phyloP scores from a whole-genome alignment of 129 eudicot species.

The Rutidosis leptorrhynchoides region DNA sequence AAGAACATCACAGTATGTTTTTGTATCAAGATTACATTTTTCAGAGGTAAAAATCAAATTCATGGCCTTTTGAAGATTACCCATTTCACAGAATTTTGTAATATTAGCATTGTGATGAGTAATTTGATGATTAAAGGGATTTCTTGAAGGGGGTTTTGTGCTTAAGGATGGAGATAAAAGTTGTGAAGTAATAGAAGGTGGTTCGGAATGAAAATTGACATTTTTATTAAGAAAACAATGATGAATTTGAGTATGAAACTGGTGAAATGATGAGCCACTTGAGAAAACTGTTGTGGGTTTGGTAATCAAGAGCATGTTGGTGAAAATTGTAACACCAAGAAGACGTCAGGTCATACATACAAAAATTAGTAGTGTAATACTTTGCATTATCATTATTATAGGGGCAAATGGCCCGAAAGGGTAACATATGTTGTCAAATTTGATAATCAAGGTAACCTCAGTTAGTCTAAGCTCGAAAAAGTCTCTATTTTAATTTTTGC shows the following conservation, averaged over 20 bases:
- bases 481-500: too few relatives aligned
- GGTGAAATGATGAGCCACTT: constrained; percentile 3
- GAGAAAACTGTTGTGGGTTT: constrained; percentile 23
- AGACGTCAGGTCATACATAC: not conserved
- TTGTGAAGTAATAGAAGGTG: constrained; percentile 28
- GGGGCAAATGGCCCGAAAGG: too few relatives aligned
- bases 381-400: too few relatives aligned
- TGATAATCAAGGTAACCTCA: too few relatives aligned
- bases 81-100: constrained; percentile 41
- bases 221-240: constrained; percentile 11
- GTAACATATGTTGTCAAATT: too few relatives aligned
- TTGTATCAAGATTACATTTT: constrained; percentile 37
- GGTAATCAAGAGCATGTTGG: constrained; percentile 19
- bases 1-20: constrained; percentile 45
- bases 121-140: constrained; percentile 17
- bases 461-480: too few relatives aligned
- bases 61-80: constrained; percentile 52
- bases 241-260: constrained; percentile 4
- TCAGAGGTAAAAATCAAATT: constrained; percentile 34
- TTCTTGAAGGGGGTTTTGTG: constrained; percentile 12
- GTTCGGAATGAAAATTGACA: constrained; percentile 5
- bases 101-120: constrained; percentile 33
- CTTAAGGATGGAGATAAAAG: constrained; percentile 9
- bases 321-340: constrained; percentile 8
- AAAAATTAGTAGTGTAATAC: too few relatives aligned